phyloP scores from a whole-genome alignment of 1,284 basidiomycete species.

The Inonotus obliquus region DNA sequence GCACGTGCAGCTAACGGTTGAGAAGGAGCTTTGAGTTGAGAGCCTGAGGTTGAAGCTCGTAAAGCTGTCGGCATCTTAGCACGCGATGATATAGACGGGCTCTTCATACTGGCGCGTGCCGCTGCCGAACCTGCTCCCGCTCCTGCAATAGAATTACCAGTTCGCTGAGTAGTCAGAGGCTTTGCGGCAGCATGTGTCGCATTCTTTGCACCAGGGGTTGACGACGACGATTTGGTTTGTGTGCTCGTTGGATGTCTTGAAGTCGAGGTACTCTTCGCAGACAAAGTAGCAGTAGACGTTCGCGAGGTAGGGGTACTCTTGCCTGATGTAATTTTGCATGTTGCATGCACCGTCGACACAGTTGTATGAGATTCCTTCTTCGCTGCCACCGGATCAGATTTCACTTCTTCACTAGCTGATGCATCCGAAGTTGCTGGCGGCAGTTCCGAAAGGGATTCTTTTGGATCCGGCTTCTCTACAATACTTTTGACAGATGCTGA shows the following conservation, averaged over 20 bases:
- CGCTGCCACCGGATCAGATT: neutral
- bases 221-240: neutral
- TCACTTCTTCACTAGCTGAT: neutral
- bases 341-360: constrained; percentile 2
- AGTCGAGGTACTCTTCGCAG: constrained; percentile 16
- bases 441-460: neutral
- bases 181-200: constrained; percentile 30
- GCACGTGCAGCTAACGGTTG: constrained; percentile 34
- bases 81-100: constrained; percentile 37
- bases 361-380: constrained; percentile 1
- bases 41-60: constrained; percentile 34
- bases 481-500: constrained; percentile 15
- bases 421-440: neutral
- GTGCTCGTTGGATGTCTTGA: constrained; percentile 23
- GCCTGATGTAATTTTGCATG: constrained; percentile 8
- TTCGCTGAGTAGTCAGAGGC: constrained; percentile 49
- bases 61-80: constrained; percentile 38
- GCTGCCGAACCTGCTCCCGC: constrained; percentile 24
- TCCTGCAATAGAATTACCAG: constrained; percentile 40
- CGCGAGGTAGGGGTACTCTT: constrained; percentile 1
- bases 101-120: constrained; percentile 35
- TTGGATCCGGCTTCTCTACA: neutral
- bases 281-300: constrained; percentile 5
- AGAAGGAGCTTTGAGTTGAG: constrained; percentile 33
- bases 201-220: constrained; percentile 13